Evolutionary conservation across 139 green algal genomes (phyloP), one percentile per base, ranked within the genome.

Genomic region (Deuterostichococcus epilithicus): DNA sequence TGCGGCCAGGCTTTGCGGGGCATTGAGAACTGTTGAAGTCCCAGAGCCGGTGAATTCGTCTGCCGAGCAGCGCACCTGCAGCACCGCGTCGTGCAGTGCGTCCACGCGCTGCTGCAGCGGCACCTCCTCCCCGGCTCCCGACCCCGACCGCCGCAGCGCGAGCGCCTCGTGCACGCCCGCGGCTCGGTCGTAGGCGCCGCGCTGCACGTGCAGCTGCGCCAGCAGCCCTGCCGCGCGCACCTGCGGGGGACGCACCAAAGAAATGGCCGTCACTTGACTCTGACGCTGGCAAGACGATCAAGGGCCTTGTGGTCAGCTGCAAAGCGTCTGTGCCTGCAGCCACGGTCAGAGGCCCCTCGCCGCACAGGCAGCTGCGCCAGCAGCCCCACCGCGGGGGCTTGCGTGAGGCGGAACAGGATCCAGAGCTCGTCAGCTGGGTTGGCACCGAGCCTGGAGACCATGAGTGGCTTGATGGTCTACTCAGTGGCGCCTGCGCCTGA

Each of bases 101-200:
- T 83, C 66, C 69, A 89, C 74, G 1, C 92, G 86, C 58, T 89
- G 65, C 25, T 83, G 79, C 73, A 97, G 77, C 25, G 73, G 72
- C 30, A 93, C 85, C 58, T 72, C 39, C 37, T 91, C 80, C 20
- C 87, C 81, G 1, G 76, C 33, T 22, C 86, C 85, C 1, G 52
- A n/a, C 44, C 75, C 84, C 32, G 42, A 72, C 30, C 80, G 76
- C 5, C 90, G 83, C 44, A 77, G 77, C 0, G 85, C 91, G 58
- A 97, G 82, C 32, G 85, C 80, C 32, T 82, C 76, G 67, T 89
- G 88, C 39, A 94, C 80, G 37, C 33, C 69, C 66, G 82, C 74
- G 15, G 86, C 39, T 75, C 79, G 32, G 77, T 78, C 80, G 52
- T 81, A 84, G 25, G 70, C 37, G 2, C 58, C 69, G 2, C 80